phyloP scores from a whole-genome alignment of 495 filamentous ascomycete genomes.

The Podospora australis region DNA sequence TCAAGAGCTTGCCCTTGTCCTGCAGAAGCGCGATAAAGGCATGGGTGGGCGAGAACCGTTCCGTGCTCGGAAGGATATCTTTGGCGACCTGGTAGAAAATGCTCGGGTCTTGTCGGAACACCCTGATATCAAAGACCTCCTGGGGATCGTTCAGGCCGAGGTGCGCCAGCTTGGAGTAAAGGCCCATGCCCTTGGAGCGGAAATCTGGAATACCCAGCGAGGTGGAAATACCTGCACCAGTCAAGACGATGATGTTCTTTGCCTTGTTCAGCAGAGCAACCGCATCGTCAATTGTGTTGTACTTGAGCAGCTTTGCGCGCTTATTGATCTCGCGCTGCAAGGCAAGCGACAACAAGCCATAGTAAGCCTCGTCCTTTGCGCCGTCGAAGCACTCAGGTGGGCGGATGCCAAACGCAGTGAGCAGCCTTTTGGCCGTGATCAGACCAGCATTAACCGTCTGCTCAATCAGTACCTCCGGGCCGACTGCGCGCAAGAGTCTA shows the following conservation, averaged over 20 bases:
- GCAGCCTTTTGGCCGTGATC: constrained; percentile 73
- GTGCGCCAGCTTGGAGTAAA: constrained; percentile 79
- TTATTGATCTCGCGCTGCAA: constrained; percentile 78
- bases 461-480: constrained; percentile 67
- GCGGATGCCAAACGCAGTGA: constrained; percentile 84
- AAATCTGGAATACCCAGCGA: constrained; percentile 89
- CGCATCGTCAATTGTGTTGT: constrained; percentile 85
- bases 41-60: constrained; percentile 80
- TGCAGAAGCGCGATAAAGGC: constrained; percentile 94
- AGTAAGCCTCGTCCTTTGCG: constrained; percentile 65
- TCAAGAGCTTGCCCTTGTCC: constrained; percentile 81
- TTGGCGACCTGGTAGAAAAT: constrained; percentile 91
- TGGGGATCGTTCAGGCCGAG: constrained; percentile 72
- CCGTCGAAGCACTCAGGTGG: constrained; percentile 73
- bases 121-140: constrained; percentile 85
- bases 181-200: constrained; percentile 72
- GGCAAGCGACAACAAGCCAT: constrained; percentile 64
- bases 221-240: constrained; percentile 88
- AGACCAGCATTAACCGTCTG: constrained; percentile 61
- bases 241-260: constrained; percentile 85
- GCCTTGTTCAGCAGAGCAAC: constrained; percentile 65
- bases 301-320: constrained; percentile 69
- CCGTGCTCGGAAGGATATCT: constrained; percentile 74
- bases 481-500: constrained; percentile 63
- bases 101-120: constrained; percentile 79